These are phyloP conservation scores for Fusarium odoratissimum DNA, from an alignment of 2,329 filamentous ascomycete genomes.

Conservation along the genomic window DNA sequence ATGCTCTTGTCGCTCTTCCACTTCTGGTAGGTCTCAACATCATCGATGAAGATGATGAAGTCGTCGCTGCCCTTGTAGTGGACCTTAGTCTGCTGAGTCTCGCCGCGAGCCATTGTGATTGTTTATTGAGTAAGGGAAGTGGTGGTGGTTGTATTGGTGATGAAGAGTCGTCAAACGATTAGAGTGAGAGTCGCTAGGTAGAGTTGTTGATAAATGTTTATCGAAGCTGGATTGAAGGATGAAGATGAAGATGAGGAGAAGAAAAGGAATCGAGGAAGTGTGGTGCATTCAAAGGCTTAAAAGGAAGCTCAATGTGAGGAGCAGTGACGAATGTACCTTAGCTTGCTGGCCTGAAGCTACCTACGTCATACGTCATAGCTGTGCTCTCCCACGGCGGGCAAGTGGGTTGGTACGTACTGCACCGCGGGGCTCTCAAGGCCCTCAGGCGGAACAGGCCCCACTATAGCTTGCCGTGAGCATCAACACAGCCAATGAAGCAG, in stretches of 20 bases:
- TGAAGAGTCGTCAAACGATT: constrained; percentile 18
- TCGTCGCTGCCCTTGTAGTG: constrained; percentile 83
- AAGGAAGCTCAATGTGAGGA: constrained; percentile 36
- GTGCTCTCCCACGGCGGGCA: constrained; percentile 14
- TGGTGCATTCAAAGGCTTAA: constrained; percentile 38
- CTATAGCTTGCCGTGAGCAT: constrained; percentile 3
- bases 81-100: constrained; percentile 78
- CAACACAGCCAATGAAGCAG: constrained; percentile 10
- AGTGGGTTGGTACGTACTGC: constrained; percentile 27
- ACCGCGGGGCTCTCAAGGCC: constrained; percentile 25
- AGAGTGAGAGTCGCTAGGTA: constrained; percentile 2
- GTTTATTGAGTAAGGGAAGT: constrained; percentile 25
- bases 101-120: constrained; percentile 75
- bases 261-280: constrained; percentile 11
- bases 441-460: background rate
- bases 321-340: constrained; percentile 32
- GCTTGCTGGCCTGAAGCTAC: constrained; percentile 41
- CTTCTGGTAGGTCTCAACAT: constrained; percentile 74
- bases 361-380: constrained; percentile 40
- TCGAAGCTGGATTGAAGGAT: constrained; percentile 19
- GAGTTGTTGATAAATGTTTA: background rate
- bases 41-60: constrained; percentile 70
- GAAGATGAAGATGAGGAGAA: constrained; percentile 26
- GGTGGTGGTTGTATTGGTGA: constrained; percentile 21
- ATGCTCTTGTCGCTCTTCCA: constrained; percentile 85